These are phyloP conservation scores for Borovskyia barvae DNA, from an alignment of 208 protist genomes.

Conservation along the genomic window DNA sequence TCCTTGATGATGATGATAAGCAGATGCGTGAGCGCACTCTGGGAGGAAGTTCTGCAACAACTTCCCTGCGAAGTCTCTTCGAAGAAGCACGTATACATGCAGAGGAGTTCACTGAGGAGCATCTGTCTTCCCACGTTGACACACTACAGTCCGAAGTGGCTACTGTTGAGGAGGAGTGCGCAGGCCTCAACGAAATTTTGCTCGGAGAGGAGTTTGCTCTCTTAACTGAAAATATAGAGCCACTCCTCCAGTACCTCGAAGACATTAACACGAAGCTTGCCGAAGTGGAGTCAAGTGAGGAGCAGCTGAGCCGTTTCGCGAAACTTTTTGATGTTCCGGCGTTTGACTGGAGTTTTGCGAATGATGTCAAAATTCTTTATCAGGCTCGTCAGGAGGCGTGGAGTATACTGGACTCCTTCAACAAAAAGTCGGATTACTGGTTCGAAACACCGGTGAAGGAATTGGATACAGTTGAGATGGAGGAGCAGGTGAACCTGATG, in stretches of 20 bases:
- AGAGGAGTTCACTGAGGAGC: constrained; percentile 88
- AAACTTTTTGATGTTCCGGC: constrained; percentile 74
- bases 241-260: constrained; percentile 82
- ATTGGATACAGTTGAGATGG: constrained; percentile 80
- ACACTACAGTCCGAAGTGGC: constrained; percentile 67
- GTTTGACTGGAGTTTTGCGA: constrained; percentile 84
- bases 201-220: constrained; percentile 83
- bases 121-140: constrained; percentile 70
- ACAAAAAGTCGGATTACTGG: constrained; percentile 83
- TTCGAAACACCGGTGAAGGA: constrained; percentile 79
- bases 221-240: constrained; percentile 76
- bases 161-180: constrained; percentile 86
- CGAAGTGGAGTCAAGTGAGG: constrained; percentile 70
- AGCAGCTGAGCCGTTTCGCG: constrained; percentile 79
- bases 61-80: constrained; percentile 79
- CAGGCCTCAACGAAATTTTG: constrained; percentile 82
- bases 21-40: constrained; percentile 88
- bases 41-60: constrained; percentile 50
- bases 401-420: constrained; percentile 78
- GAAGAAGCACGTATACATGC: constrained; percentile 82
- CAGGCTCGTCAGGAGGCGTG: constrained; percentile 77
- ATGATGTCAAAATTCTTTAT: constrained; percentile 55
- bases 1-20: constrained; percentile 87
- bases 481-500: constrained; percentile 84
- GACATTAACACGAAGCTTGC: constrained; percentile 76